Percentiles rank a stretch among this genome's conserved stretches.
Conservation (phyloP, 192 early-diverging fungal genomes). For the Gamsiella multidivaricata region DNA sequence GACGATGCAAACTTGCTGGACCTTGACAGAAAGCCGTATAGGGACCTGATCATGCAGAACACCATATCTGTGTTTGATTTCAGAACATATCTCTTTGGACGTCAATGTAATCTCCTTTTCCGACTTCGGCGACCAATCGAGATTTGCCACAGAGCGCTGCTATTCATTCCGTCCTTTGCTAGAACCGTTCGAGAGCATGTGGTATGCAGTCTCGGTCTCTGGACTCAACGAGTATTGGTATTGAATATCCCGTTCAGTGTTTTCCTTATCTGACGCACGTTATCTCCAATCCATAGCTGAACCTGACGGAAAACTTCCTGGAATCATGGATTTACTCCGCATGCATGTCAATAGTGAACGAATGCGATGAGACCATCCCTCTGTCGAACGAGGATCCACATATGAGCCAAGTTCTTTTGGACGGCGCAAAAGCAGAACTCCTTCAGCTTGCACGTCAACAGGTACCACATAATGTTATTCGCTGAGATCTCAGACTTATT, state of each 20-base stretch:
- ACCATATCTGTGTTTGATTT: conserved; percentile 96
- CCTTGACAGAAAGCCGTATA: conserved; percentile 81
- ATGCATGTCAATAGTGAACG: conserved; percentile 79
- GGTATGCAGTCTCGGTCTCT: conserved; percentile 44
- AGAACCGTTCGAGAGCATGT: conserved; percentile 77
- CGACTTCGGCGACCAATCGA: conserved; percentile 72
- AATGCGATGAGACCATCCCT: conserved; percentile 81
- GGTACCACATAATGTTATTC: conserved; percentile 52
- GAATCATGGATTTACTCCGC: conserved; percentile 87
- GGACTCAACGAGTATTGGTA: too few species aligned
- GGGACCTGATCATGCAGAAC: conserved; percentile 91
- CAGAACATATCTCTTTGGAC: conserved; percentile 92
- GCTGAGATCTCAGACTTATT: too few species aligned
- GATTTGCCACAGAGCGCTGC: conserved; percentile 74
- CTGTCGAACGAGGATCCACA: conserved; percentile 55
- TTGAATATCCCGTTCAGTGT: too few species aligned
- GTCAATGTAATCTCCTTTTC: conserved; percentile 87
- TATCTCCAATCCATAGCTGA: conserved; percentile 31
- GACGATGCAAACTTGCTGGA: conserved; percentile 88
- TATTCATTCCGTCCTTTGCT: conserved; percentile 80
- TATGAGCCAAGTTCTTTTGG: conserved; percentile 67
- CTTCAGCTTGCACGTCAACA: conserved; percentile 80
- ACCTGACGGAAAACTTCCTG: conserved; percentile 70
- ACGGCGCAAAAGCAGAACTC: conserved; percentile 80
- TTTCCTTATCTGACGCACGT: neutral